These are phyloP conservation scores for Malania oleifera DNA, from an alignment of 164 flowering plant genomes.

Conservation along the genomic window DNA sequence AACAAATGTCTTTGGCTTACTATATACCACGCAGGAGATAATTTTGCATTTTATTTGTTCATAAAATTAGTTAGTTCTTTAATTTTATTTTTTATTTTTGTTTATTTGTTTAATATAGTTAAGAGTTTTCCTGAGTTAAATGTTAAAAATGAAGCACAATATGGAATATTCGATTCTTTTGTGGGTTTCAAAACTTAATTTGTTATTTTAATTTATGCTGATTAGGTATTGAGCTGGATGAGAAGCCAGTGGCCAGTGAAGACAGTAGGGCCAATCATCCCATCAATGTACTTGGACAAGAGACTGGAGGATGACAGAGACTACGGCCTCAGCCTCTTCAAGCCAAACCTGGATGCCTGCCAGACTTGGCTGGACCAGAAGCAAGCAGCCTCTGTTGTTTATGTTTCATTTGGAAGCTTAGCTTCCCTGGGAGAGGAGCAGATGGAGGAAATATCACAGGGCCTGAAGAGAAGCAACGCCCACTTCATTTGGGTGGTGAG, in stretches of 20 bases:
- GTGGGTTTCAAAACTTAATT: conserved; percentile 4
- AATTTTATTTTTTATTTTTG: too few species aligned
- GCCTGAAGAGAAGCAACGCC: conserved; percentile 10
- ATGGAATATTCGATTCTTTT: too few species aligned
- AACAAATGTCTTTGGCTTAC: too few species aligned
- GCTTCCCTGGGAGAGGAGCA: conserved; percentile 21
- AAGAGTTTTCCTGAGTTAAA: too few species aligned
- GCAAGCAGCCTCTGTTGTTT: conserved; percentile 28
- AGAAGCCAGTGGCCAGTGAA: conserved; percentile 14
- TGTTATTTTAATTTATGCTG: background rate
- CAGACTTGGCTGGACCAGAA: conserved; percentile 30
- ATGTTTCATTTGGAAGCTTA: conserved; percentile 38
- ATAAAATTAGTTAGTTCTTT: too few species aligned
- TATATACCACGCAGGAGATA: too few species aligned
- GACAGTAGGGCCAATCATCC: conserved; percentile 37
- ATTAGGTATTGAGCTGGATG: conserved; percentile 26
- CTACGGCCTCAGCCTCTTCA: conserved; percentile 26
- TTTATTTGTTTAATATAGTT: too few species aligned
- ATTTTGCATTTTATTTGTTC: too few species aligned
- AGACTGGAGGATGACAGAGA: conserved; percentile 21
- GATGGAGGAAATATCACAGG: conserved; percentile 31
- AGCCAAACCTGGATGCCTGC: conserved; percentile 17
- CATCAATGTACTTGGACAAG: conserved; percentile 37
- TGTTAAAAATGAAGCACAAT: too few species aligned
- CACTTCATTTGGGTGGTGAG: conserved; percentile 46